Evolutionary conservation across 2,329 filamentous ascomycete species (phyloP).

Genomic region (Fusarium sp.): DNA sequence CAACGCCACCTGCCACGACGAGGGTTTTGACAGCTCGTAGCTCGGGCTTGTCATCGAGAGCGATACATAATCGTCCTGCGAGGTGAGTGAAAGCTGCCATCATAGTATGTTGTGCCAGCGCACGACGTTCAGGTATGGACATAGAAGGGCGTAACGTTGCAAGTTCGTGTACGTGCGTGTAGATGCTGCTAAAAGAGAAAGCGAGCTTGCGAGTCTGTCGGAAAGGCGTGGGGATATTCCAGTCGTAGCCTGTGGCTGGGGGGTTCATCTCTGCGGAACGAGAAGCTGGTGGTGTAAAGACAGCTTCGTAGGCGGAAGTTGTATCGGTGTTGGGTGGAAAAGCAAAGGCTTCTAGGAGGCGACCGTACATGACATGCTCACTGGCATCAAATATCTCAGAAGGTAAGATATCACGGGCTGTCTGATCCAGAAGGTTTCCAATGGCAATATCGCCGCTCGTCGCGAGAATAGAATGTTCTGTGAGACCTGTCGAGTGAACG

Average conservation of each 20-base stretch:
- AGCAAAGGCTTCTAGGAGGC: constrained; percentile 81
- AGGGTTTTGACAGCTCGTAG: constrained; percentile 65
- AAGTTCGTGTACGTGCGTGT: constrained; percentile 64
- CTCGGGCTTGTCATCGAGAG: constrained; percentile 58
- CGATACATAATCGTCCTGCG: constrained; percentile 77
- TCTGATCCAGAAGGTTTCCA: constrained; percentile 90
- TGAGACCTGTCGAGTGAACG: constrained; percentile 75
- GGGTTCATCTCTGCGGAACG: constrained; percentile 68
- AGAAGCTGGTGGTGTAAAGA: constrained; percentile 68
- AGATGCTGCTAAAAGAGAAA: constrained; percentile 79
- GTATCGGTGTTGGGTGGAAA: constrained; percentile 60
- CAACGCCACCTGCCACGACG: constrained; percentile 91
- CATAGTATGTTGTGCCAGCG: constrained; percentile 80
- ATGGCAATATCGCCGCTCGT: constrained; percentile 83
- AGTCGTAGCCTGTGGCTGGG: constrained; percentile 58
- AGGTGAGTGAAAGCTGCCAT: constrained; percentile 88
- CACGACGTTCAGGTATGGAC: constrained; percentile 69
- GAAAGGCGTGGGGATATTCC: constrained; percentile 77
- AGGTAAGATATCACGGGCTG: constrained; percentile 81
- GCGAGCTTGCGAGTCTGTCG: constrained; percentile 65
- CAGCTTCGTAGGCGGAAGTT: constrained; percentile 47
- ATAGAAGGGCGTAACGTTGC: constrained; percentile 55
- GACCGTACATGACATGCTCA: constrained; percentile 81
- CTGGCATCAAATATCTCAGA: constrained; percentile 62
- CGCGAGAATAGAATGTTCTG: constrained; percentile 78